Evolutionary conservation across 2,329 filamentous ascomycete genomes (phyloP), one percentile per base, ranked within the genome.

Genomic region (Parascedosporium putredinis): DNA sequence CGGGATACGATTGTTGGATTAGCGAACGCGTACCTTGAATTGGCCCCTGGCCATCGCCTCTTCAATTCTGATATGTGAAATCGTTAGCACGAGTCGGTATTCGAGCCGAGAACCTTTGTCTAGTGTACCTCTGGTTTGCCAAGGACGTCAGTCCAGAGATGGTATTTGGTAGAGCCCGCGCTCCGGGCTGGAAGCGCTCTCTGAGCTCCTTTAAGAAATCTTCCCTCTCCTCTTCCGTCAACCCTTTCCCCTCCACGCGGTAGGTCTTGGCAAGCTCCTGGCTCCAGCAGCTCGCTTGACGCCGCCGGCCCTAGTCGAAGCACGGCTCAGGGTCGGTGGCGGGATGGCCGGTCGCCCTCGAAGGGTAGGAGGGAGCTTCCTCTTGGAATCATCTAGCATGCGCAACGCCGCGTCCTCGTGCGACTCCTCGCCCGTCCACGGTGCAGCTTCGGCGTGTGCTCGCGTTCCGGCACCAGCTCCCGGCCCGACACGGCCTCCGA

Each of bases 31-130:
- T 7, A 51, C 49, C 44, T 75, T 74, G 68, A 98, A 97, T 62
- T 95, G 86, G 0, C 93, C 93, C 27, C 89, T 74, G 1, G 88
- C 85, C 59, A 97, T 96, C 5, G 93, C 93, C 61, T 96, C 84
- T 63, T 96, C 91, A 53, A 98, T 97, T 20, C 84, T 51, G n/a
- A n/a, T n/a, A 47, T 9, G 27, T 7, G 18, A 42, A 40, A 47
- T 33, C 23, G 24, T 51, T 33, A 51, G 49, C 25, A 31, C 12
- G n/a, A n/a, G n/a, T 45, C 43, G 7, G 3, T 5, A 24, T 7
- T 12, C 40, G 10, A 16, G 10, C 16, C 20, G 6, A 0, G 20
- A 3, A 1, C 24, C 16, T 18, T 27, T 10, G 22, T 51, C 42
- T 66, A 14, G 42, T 44, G 8, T 8, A 51, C 49, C 52, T 66